Evolutionary conservation across 805 yeast species (phyloP).

Genomic region (Jamesozyma rosinii): DNA sequence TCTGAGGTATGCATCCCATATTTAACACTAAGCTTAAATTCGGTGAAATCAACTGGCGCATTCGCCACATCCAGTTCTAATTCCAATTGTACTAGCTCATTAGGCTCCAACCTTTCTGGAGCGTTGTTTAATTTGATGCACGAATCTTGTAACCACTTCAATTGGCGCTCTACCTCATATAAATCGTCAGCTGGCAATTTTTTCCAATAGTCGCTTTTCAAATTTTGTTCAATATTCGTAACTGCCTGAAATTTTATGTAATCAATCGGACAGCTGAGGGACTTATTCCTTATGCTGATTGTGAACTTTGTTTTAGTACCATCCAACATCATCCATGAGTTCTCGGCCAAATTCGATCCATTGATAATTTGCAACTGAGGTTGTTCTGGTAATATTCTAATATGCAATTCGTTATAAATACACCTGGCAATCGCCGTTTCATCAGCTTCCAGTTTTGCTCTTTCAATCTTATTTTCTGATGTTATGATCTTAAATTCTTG

Average conservation of each 20-base stretch:
- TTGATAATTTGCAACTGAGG: constrained; percentile 25
- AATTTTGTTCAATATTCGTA: constrained; percentile 19
- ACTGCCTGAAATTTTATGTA: constrained; percentile 16
- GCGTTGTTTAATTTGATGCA: constrained; percentile 13
- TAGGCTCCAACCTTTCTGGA: constrained; percentile 18
- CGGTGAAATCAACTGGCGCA: constrained; percentile 17
- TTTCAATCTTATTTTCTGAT: constrained; percentile 7
- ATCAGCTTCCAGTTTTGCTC: background rate
- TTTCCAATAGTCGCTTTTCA: constrained; percentile 26
- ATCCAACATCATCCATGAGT: constrained; percentile 26
- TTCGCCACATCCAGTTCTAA: constrained; percentile 19
- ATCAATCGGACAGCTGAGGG: constrained; percentile 20
- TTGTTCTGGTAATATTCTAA: constrained; percentile 24
- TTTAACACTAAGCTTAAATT: constrained; percentile 18
- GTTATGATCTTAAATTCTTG: constrained; percentile 12
- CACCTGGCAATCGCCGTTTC: background rate
- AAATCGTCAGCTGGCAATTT: constrained; percentile 22
- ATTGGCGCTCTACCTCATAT: constrained; percentile 20
- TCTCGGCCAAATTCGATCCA: constrained; percentile 18
- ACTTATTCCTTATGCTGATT: constrained; percentile 21
- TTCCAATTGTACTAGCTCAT: constrained; percentile 17
- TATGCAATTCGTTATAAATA: constrained; percentile 4
- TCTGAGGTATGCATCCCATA: constrained; percentile 22
- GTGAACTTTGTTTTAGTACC: constrained; percentile 20
- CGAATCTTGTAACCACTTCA: constrained; percentile 17